Evolutionary conservation across 148 eudicot species (phyloP).

Genomic region (Rhododendron kiyosumense): DNA sequence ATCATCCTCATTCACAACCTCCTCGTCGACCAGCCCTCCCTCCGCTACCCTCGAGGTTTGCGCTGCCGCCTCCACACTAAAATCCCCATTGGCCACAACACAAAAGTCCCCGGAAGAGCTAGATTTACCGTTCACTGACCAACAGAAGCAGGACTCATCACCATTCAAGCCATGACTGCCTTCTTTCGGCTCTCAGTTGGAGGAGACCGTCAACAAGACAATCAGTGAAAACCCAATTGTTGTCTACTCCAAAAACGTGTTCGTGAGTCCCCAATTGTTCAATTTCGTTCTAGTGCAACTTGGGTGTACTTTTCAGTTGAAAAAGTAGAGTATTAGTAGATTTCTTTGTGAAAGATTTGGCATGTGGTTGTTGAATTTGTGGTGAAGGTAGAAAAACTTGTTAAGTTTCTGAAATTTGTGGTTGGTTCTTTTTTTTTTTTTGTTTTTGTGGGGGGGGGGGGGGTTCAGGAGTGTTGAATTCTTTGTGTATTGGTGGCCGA

Average conservation of each 20-base stretch:
- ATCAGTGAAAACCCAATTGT: conserved; percentile 74
- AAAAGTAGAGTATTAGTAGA: not conserved
- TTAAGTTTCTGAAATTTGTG: no score
- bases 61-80: no score
- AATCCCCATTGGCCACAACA: not conserved
- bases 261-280: conserved; percentile 45
- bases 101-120: conserved; percentile 4
- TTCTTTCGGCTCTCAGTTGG: conserved; percentile 68
- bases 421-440: no score
- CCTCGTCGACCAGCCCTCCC: no score
- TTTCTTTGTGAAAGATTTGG: conserved; percentile 8
- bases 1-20: no score
- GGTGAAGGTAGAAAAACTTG: conserved; percentile 16
- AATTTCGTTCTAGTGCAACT: not conserved
- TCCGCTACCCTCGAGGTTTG: no score
- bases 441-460: no score
- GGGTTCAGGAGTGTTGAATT: no score
- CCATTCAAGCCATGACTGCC: conserved; percentile 44
- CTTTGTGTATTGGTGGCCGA: no score
- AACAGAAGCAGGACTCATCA: not conserved
- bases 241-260: conserved; percentile 85
- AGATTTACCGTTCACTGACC: conserved; percentile 12
- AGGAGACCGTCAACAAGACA: conserved; percentile 69
- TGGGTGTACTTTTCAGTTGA: not conserved
- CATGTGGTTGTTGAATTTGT: conserved; percentile 11